Evolutionary conservation across 345 rosid species (phyloP), one percentile per base, ranked within the genome.

Genomic region (Nasturtium officinale): DNA sequence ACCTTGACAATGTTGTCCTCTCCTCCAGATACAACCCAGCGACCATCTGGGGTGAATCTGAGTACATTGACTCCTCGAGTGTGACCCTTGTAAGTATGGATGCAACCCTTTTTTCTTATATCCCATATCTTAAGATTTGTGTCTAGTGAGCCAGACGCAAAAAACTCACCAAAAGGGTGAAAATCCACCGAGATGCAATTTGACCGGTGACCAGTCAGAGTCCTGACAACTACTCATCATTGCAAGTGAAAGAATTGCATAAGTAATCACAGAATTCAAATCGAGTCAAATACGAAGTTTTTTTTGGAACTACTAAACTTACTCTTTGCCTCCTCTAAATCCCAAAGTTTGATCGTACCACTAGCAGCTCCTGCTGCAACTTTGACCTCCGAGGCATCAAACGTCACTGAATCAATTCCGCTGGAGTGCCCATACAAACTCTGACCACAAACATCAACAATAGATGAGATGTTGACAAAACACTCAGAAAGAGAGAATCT

Each of bases 81-180:
- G 71, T 95, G 99, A 74, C 97, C 99, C 82, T 95, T 95, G 87
- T 91, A 95, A 12, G 99, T 95, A 81, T 95, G 99, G 79, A 95
- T 91, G 76, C 96, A 92, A 5, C 96, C 99, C 69, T 95, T 95
- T 82, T 90, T 91, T 59, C 99, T 81, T 76, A 95, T 89, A 78
- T 95, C 99, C 99, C 99, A 95, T 84, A 95, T 95, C 88, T 95
- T 95, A 66, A 95, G 93, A 72, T 95, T 95, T 0, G 99, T 95
- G 74, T 95, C 99, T 26, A 91, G 84, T 68, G 99, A 95, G 52
- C 99, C 99, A 50, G 99, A 95, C 65, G 97, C 99, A 76, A 95
- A 91, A 82, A 95, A 90, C 84, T 95, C 99, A 13, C 99, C 99
- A 76, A 95, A 95, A 21, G 99, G 99, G 75, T 95, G 99, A 82